Evolutionary conservation across 441 rosid species (phyloP), one percentile per base, ranked within the genome.

Genomic region (Aquilaria agallochum): DNA sequence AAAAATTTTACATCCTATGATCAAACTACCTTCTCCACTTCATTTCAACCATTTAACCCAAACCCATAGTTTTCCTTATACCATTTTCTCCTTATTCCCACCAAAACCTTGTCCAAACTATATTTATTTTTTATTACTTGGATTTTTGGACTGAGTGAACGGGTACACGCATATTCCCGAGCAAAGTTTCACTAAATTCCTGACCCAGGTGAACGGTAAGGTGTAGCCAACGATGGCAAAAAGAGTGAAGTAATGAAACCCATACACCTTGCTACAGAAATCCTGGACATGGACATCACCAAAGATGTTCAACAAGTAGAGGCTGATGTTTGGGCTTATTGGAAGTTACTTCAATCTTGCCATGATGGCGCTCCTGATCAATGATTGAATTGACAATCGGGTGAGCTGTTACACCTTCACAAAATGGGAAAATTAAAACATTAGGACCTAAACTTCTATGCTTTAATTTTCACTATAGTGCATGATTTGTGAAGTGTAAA

Each of bases 151-250:
- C 0, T 82, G 89, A 20, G 96, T 90, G 70, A 91, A 94, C 2
- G 99, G 99, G 58, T 94, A 94, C 0, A 97, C 97, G 53, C 99
- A 94, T 7, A 74, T 74, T 2, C 92, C 99, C 0, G 97, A 94
- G 64, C 99, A 94, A 0, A 64, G 68, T 75, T 82, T 87, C 5
- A 83, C 96, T 32, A 95, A 89, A 75, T 94, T 91, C 2, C 99
- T 97, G 3, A 94, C 87, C 99, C 99, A 94, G 27, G 99, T 97
- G 83, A 89, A 94, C 55, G 99, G 99, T 32, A 91, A 70, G 67
- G 97, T 87, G 78, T 76, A 84, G 2, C 99, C 99, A 15, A 89
- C 96, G 50, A 89, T 87, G 11, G 96, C 87, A 49, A 96, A 95
- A 77, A 91, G 90, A 2, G 99, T 91, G 76, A 91, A 94, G 61